Percentiles rank a stretch among this genome's conserved stretches.
Conservation (phyloP, 768 basidiomycete species). For the Hortiboletus flavorubellus region DNA sequence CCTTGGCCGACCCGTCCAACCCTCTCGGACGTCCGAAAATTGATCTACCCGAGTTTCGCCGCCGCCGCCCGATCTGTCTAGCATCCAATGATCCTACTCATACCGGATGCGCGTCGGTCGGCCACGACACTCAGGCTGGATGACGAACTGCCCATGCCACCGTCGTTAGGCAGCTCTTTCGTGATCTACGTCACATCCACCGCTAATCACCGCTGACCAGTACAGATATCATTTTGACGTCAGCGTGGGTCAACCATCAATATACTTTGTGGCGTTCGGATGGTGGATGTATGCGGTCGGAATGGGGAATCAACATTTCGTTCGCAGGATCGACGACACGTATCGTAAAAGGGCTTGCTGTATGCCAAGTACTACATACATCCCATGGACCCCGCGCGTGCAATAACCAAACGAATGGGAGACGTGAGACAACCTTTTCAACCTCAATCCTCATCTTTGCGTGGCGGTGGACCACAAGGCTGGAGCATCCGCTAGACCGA, state of each 20-base stretch:
- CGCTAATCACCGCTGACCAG: neutral
- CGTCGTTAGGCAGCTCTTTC: neutral
- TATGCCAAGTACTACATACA: neutral
- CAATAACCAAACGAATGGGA: neutral
- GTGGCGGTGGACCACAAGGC: slow-evolving; percentile 89
- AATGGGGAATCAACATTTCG: neutral
- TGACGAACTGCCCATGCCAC: neutral
- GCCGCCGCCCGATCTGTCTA: neutral
- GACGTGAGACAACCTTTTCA: neutral
- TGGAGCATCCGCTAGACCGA: slow-evolving; percentile 79
- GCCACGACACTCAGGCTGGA: no score
- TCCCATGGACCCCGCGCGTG: no score
- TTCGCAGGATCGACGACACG: neutral
- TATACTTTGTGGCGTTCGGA: no score
- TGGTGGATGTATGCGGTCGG: neutral
- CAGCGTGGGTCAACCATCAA: neutral
- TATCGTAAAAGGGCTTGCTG: neutral
- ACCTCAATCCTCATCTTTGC: slow-evolving; percentile 74
- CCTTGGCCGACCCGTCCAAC: no score
- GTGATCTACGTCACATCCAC: neutral
- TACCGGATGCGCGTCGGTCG: neutral
- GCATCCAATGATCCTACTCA: neutral
- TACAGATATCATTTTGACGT: neutral
- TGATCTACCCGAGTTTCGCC: neutral
- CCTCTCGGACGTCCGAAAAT: no score